phyloP scores from a whole-genome alignment of 306 rosid species.

The Abrus pulchellus region DNA sequence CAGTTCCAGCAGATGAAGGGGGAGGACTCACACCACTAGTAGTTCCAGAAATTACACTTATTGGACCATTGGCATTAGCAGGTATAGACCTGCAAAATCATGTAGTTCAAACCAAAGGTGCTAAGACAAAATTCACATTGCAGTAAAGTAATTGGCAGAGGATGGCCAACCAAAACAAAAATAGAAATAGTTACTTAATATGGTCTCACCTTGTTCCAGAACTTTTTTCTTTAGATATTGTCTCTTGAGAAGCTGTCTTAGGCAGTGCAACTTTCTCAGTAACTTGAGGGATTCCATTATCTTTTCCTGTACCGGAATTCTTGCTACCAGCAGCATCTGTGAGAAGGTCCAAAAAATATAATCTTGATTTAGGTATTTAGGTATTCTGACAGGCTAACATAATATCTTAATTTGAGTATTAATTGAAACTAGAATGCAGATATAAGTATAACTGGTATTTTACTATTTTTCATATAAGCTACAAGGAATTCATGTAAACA shows the following conservation, averaged over 20 bases:
- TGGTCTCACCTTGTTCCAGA: constrained; percentile 63
- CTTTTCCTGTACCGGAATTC: constrained; percentile 69
- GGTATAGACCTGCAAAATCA: constrained; percentile 71
- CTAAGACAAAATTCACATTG: constrained; percentile 28
- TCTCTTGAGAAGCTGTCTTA: constrained; percentile 67
- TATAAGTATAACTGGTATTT: constrained; percentile 26
- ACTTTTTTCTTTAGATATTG: constrained; percentile 65
- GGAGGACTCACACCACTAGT: constrained; percentile 52
- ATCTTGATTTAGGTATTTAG: constrained; percentile 36
- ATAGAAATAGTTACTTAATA: constrained; percentile 12
- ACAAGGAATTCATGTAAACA: constrained; percentile 27
- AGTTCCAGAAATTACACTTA: constrained; percentile 60
- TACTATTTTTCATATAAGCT: constrained; percentile 30
- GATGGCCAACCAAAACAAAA: constrained; percentile 13
- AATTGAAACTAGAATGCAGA: constrained; percentile 33
- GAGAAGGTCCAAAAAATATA: constrained; percentile 48
- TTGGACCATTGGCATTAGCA: constrained; percentile 62
- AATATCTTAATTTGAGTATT: constrained; percentile 43
- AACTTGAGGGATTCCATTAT: constrained; percentile 71
- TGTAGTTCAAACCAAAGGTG: constrained; percentile 35
- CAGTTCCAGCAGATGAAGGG: constrained; percentile 53
- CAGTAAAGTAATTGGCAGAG: constrained; percentile 29
- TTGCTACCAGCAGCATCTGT: constrained; percentile 81
- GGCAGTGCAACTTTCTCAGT: constrained; percentile 66
- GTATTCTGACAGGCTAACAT: constrained; percentile 33